phyloP scores from a whole-genome alignment of 75 land plant genomes.

The Pseudotsuga menziesii region DNA sequence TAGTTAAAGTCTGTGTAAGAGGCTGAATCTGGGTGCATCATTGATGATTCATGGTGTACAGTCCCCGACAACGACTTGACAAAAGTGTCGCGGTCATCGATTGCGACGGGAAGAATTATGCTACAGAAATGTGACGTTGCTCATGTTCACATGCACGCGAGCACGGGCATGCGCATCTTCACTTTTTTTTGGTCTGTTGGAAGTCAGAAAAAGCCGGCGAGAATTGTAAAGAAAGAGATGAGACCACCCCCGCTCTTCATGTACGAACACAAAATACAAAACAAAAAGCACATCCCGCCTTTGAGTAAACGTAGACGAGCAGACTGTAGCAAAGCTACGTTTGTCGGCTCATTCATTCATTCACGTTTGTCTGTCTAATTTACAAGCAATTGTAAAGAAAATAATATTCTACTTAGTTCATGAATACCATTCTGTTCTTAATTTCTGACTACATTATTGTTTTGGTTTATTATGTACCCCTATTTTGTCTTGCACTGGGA shows the following conservation, averaged over 20 bases:
- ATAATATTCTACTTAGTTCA: too few species aligned
- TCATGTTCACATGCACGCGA: conserved; percentile 10
- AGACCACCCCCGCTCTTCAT: background rate
- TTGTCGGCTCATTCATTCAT: background rate
- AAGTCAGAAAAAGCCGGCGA: conserved; percentile 9
- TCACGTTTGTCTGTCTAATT: background rate
- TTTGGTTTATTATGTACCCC: background rate
- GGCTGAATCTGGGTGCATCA: too few species aligned
- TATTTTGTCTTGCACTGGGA: background rate
- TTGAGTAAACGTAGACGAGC: background rate
- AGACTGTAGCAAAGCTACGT: background rate
- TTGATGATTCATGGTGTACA: background rate
- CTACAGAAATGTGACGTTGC: background rate
- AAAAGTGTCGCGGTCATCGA: background rate
- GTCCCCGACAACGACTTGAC: background rate
- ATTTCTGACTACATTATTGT: too few species aligned
- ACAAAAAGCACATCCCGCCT: too few species aligned
- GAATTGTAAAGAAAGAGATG: background rate
- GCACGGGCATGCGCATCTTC: conserved; percentile 7
- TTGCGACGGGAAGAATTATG: background rate
- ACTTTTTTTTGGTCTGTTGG: background rate
- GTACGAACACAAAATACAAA: too few species aligned
- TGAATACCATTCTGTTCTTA: too few species aligned
- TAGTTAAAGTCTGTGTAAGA: too few species aligned
- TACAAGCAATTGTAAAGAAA: background rate